phyloP scores from a whole-genome alignment of 345 rosid genomes.

The Rhodamnia rubescens region DNA sequence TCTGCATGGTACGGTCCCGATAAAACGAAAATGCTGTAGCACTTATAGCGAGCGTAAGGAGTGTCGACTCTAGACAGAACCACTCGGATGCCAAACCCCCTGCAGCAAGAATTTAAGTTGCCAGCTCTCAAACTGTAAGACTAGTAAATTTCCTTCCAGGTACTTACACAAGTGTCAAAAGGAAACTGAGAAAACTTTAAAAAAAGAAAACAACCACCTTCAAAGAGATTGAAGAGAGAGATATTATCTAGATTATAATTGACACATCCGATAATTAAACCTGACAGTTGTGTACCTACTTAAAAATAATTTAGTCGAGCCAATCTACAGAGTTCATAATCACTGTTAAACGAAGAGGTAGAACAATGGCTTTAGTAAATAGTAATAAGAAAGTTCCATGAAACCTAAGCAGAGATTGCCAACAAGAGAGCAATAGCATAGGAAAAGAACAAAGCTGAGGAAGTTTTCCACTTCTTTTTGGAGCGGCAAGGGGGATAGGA shows the following conservation, averaged over 20 bases:
- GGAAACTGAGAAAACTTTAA: background rate
- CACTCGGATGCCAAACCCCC: constrained; percentile 83
- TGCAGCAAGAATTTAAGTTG: constrained; percentile 11
- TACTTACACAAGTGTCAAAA: background rate
- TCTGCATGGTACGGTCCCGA: constrained; percentile 43
- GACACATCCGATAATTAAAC: background rate
- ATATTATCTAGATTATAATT: background rate
- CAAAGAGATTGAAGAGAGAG: background rate
- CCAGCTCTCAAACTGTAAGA: background rate
- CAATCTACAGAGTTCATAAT: background rate
- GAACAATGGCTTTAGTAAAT: background rate
- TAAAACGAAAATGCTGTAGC: constrained; percentile 83
- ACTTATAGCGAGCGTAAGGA: constrained; percentile 63
- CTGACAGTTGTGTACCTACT: background rate
- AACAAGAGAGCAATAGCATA: background rate
- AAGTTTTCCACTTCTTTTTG: background rate
- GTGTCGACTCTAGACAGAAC: constrained; percentile 70
- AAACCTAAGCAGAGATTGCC: background rate
- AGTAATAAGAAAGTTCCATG: background rate
- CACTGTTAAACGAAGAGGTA: background rate
- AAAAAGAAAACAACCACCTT: background rate
- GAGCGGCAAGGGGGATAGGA: background rate
- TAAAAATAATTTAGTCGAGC: background rate
- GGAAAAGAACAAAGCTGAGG: background rate
- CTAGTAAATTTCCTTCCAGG: background rate